Base-by-base conservation (phyloP, 176 grass and related monocot species). In the Avena sativa region DNA sequence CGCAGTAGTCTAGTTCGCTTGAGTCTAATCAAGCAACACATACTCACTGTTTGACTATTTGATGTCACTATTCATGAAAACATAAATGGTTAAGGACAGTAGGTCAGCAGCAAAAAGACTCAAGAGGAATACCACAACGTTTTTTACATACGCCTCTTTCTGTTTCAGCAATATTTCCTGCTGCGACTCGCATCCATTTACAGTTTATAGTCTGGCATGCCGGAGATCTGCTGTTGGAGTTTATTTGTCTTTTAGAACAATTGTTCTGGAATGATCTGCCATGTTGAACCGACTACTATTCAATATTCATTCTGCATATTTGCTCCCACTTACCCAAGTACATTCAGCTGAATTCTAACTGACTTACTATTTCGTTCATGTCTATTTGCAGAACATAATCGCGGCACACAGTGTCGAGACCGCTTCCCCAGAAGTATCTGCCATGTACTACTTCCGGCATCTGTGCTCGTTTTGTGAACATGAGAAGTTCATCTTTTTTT, bases 351-450 rank as follows among this genome's bases (percentile, higher is more conserved):
- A 5, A 80, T 87, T 34, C 68, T 36, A 75, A 68, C 75, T 71
- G 46, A 79, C 9, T 75, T 76, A 4, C 17, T 71, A 20, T 57
- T 63, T 63, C 74, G 9, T 61, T 9, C 61, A 71, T 71, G 1
- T 5, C 32, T 51, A 80, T 83, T 68, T 80, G 81, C 89, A 87
- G 85, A 91, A 68, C 58, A 75, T 56, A 44, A 52, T 26, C 57
- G 66, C 2, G 13, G 77, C 56, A 14, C 57, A 79, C 34, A 79
- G 58, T 4, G 2, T 75, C 17, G 6, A 78, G 60, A 17, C 10
- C 1, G 28, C 61, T 63, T 78, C 28, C 36, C 25, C 32, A 38
- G 65, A 72, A 57, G 32, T 79, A 71, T 76, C 19, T 12, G 53
- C 11, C 78, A 38, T 85, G 71, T 71, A 44, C 51, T 28, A 44